phyloP scores from a whole-genome alignment of 106 monocot genomes.

The Phalaenopsis equestris region DNA sequence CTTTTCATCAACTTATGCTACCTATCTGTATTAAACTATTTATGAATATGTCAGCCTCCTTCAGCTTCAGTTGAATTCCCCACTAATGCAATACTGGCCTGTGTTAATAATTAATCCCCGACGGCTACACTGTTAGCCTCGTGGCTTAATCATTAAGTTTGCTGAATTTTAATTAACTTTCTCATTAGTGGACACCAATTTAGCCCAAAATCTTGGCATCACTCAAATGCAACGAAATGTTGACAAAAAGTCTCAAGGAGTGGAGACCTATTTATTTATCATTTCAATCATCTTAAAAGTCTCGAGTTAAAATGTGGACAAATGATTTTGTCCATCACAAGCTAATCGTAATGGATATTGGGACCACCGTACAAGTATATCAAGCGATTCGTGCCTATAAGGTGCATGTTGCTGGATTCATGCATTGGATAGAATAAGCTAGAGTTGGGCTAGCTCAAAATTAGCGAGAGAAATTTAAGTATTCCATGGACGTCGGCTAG shows the following conservation, averaged over 20 bases:
- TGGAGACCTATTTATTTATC: too few species aligned
- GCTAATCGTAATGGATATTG: too few species aligned
- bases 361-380: too few species aligned
- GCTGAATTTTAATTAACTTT: background rate
- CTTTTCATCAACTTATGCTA: background rate
- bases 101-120: background rate
- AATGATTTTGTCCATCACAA: too few species aligned
- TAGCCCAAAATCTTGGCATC: background rate
- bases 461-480: too few species aligned
- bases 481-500: too few species aligned
- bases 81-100: background rate
- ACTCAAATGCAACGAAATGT: background rate
- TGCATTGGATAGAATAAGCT: too few species aligned
- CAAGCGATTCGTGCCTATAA: too few species aligned
- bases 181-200: background rate
- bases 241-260: background rate
- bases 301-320: too few species aligned
- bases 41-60: background rate
- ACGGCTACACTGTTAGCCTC: background rate
- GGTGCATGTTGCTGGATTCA: too few species aligned
- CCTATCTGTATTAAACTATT: background rate
- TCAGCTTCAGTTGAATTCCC: background rate
- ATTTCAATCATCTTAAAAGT: too few species aligned
- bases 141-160: background rate
- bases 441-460: too few species aligned